These are phyloP conservation scores for Hortiboletus campestris DNA, from an alignment of 768 basidiomycete species.

Conservation along the genomic window DNA sequence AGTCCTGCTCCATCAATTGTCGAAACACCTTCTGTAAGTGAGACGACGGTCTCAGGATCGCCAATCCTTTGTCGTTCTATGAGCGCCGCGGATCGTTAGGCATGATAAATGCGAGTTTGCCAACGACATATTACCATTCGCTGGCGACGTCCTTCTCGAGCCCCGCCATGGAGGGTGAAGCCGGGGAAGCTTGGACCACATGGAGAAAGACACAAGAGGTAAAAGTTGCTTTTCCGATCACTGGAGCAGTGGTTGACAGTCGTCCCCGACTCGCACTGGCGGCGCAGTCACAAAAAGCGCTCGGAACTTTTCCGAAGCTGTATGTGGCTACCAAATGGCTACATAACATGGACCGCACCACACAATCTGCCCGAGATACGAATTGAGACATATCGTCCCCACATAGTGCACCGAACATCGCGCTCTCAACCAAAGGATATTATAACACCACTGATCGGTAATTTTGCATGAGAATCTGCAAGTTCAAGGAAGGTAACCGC, in stretches of 20 bases:
- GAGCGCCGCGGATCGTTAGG: background rate
- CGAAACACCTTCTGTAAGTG: background rate
- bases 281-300: background rate
- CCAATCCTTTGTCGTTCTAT: slow-evolving; percentile 1
- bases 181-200: slow-evolving; percentile 10
- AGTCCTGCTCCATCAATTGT: background rate
- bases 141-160: slow-evolving; percentile 1
- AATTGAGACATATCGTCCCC: too few relatives aligned
- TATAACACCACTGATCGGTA: background rate
- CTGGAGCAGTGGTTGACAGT: too few relatives aligned
- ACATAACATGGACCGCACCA: background rate
- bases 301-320: background rate
- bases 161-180: slow-evolving; percentile 9
- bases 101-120: background rate
- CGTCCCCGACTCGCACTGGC: too few relatives aligned
- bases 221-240: background rate
- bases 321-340: background rate
- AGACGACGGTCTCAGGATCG: background rate
- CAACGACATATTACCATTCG: background rate
- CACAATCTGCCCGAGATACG: background rate
- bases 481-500: too few relatives aligned
- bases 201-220: background rate
- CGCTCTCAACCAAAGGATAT: background rate
- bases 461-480: background rate
- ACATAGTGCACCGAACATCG: background rate